Conservation (phyloP, 768 basidiomycete species). For the Cystobasidium ongulense region DNA sequence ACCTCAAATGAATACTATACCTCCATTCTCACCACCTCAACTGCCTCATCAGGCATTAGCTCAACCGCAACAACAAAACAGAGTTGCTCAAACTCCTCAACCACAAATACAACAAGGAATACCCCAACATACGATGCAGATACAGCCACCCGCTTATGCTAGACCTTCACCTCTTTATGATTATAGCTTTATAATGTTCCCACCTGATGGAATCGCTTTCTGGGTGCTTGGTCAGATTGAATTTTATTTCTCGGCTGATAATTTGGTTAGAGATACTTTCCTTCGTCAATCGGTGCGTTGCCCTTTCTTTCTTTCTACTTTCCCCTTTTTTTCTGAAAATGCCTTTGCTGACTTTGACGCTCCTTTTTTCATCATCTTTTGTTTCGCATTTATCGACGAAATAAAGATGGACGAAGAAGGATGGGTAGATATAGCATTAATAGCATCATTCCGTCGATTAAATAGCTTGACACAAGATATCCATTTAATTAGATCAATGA, state of each 20-base stretch:
- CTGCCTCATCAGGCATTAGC: background rate
- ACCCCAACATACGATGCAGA: background rate
- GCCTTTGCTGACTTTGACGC: too few relatives aligned
- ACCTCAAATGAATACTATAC: background rate
- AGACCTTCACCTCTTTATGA: constrained; percentile 17
- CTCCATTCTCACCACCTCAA: background rate
- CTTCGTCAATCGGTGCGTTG: constrained; percentile 60
- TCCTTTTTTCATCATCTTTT: background rate
- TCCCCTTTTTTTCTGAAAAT: too few relatives aligned
- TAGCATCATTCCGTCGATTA: constrained; percentile 83
- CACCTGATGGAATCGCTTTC: constrained; percentile 26
- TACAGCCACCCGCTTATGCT: background rate
- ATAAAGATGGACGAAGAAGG: constrained; percentile 77
- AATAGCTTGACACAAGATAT: constrained; percentile 55
- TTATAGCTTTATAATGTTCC: constrained; percentile 11
- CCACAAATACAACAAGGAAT: background rate
- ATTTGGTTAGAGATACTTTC: constrained; percentile 78
- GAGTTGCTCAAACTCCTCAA: background rate
- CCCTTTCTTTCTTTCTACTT: background rate
- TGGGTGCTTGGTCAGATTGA: constrained; percentile 56
- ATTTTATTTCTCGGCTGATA: constrained; percentile 84
- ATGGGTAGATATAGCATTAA: constrained; percentile 71
- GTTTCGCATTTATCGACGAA: background rate
- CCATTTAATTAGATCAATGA: constrained; percentile 60
- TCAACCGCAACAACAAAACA: background rate